phyloP scores from a whole-genome alignment of 1,284 basidiomycete species.

The Afroboletus lepidellus region DNA sequence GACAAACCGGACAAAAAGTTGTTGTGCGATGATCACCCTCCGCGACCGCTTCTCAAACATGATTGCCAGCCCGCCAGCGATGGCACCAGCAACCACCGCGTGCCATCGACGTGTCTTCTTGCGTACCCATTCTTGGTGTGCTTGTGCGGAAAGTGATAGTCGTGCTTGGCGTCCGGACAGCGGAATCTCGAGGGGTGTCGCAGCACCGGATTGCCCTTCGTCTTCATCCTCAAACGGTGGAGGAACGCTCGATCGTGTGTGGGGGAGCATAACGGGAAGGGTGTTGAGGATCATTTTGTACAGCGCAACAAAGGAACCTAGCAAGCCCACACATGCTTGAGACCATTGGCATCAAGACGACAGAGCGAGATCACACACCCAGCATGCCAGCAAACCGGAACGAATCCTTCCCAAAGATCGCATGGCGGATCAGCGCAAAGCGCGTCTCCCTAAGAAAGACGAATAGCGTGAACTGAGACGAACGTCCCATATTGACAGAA shows the following conservation, averaged over 20 bases:
- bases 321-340: background rate
- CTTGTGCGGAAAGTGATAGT: conserved; percentile 60
- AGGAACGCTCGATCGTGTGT: conserved; percentile 32
- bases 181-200: conserved; percentile 28
- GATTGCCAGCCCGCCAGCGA: conserved; percentile 81
- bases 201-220: conserved; percentile 25
- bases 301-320: conserved; percentile 76
- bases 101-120: conserved; percentile 82
- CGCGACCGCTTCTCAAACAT: conserved; percentile 77
- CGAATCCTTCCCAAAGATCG: conserved; percentile 78
- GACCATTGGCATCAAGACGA: background rate
- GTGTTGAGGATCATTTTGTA: conserved; percentile 85
- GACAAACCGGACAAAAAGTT: conserved; percentile 79
- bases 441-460: conserved; percentile 42
- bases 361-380: conserved; percentile 44
- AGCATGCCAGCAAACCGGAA: conserved; percentile 85
- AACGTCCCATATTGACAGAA: background rate
- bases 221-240: conserved; percentile 43
- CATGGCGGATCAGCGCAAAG: conserved; percentile 65
- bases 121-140: conserved; percentile 59
- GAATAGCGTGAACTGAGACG: background rate
- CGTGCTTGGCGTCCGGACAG: conserved; percentile 42
- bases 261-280: conserved; percentile 75
- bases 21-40: conserved; percentile 80
- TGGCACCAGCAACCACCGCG: conserved; percentile 80